These are phyloP conservation scores for Quercus gilva DNA, from an alignment of 306 rosid genomes.

Conservation along the genomic window DNA sequence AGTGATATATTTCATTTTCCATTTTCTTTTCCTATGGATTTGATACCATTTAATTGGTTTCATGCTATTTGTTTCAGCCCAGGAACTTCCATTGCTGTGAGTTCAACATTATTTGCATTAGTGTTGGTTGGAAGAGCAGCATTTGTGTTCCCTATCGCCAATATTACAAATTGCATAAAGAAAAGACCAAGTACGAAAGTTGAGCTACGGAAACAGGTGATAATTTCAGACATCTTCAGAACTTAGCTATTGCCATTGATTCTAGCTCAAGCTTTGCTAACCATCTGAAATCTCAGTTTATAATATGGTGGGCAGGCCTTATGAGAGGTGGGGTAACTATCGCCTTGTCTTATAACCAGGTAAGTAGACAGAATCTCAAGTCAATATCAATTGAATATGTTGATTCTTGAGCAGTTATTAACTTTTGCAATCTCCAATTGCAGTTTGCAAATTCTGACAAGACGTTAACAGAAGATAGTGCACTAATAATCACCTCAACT, in stretches of 20 bases:
- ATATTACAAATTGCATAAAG: conserved; percentile 43
- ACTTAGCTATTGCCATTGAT: conserved; percentile 7
- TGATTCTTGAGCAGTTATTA: background rate
- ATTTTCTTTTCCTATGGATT: background rate
- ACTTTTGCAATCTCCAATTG: too few relatives aligned
- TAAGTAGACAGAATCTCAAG: conserved; percentile 21
- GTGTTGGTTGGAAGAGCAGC: conserved; percentile 86
- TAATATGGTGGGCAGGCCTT: conserved; percentile 98
- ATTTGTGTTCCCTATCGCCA: conserved; percentile 75
- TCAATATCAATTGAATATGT: background rate
- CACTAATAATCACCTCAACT: too few relatives aligned
- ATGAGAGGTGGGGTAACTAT: conserved; percentile 89
- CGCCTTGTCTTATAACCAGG: conserved; percentile 75
- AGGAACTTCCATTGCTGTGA: conserved; percentile 73
- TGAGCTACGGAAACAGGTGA: conserved; percentile 56
- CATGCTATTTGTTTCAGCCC: conserved; percentile 41
- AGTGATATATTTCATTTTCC: accelerated
- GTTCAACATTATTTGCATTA: conserved; percentile 55
- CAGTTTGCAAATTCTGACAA: too few relatives aligned
- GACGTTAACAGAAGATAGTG: too few relatives aligned
- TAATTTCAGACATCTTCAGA: conserved; percentile 8
- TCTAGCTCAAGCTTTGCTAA: conserved; percentile 21
- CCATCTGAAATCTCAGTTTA: conserved; percentile 47
- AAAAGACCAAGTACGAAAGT: conserved; percentile 48
- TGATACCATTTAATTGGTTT: conserved; percentile 6